Conservation (phyloP, 2,329 filamentous ascomycete genomes). For the Apiospora malaysiana region DNA sequence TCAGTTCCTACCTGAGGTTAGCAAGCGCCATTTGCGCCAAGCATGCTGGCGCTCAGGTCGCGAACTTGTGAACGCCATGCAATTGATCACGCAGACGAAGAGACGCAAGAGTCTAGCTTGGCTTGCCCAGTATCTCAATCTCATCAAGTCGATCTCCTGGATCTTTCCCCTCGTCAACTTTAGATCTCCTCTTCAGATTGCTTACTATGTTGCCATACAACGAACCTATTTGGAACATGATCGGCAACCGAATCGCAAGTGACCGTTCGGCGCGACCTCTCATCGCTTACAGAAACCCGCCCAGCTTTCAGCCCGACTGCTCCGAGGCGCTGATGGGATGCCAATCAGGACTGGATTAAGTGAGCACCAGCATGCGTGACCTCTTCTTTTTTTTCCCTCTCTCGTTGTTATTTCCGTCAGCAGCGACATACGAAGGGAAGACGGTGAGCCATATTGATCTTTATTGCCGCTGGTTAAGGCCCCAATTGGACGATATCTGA, state of each 20-base stretch:
- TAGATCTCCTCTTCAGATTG: not conserved
- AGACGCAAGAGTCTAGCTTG: not conserved
- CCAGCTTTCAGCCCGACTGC: conserved; percentile 12
- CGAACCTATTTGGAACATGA: not conserved
- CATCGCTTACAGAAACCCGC: conserved; percentile 17
- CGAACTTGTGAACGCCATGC: not conserved
- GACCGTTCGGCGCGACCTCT: conserved; percentile 7
- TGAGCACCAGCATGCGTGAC: not conserved
- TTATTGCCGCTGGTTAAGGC: conserved; percentile 8
- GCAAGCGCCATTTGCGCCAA: not conserved
- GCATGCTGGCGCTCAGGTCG: not conserved
- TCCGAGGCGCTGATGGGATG: not conserved
- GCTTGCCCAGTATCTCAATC: not conserved
- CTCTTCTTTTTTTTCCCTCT: not conserved
- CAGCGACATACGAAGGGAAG: conserved; percentile 9
- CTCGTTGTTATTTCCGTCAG: not conserved
- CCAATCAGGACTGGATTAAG: conserved; percentile 2
- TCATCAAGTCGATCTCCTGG: not conserved
- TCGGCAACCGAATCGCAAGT: not conserved
- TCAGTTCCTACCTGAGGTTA: not conserved
- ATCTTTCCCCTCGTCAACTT: not conserved
- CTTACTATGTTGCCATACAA: not conserved
- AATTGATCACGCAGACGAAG: not conserved
- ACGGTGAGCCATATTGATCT: conserved; percentile 15
- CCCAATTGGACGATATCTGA: conserved; percentile 8